Percentiles rank a stretch among this genome's conserved stretches.
phyloP scores from a whole-genome alignment of 1,139 yeast species.

The Candida sp. region DNA sequence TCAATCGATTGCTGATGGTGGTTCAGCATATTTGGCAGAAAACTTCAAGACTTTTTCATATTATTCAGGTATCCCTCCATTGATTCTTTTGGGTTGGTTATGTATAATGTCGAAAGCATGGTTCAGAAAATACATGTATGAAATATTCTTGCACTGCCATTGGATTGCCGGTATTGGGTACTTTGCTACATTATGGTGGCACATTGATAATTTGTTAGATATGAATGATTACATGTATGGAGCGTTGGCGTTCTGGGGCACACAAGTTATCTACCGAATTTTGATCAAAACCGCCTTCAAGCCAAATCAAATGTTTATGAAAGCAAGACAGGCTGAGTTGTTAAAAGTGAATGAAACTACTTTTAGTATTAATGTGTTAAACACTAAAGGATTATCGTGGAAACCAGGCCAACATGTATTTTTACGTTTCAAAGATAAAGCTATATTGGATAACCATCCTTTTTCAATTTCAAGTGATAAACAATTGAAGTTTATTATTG shows the following conservation, averaged over 20 bases:
- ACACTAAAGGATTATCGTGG: slow-evolving; percentile 42
- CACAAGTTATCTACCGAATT: slow-evolving; percentile 50
- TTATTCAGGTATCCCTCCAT: slow-evolving; percentile 39
- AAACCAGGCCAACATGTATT: slow-evolving; percentile 61
- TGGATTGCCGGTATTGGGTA: slow-evolving; percentile 59
- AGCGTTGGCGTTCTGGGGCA: slow-evolving; percentile 53
- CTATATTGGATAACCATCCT: slow-evolving; percentile 57
- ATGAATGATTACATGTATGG: slow-evolving; percentile 53
- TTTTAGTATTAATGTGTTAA: slow-evolving; percentile 41
- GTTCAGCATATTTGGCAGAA: slow-evolving; percentile 20
- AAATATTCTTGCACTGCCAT: slow-evolving; percentile 52
- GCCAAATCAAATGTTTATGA: slow-evolving; percentile 40
- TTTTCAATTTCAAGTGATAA: slow-evolving; percentile 49
- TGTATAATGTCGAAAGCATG: slow-evolving; percentile 45
- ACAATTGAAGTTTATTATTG: slow-evolving; percentile 45
- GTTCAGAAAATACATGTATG: slow-evolving; percentile 46
- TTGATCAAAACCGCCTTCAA: slow-evolving; percentile 49
- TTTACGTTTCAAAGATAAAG: slow-evolving; percentile 45
- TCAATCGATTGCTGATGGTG: slow-evolving; percentile 52
- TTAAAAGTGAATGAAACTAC: slow-evolving; percentile 26
- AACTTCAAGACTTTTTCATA: slow-evolving; percentile 15
- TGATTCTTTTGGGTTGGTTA: slow-evolving; percentile 43
- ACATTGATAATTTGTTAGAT: slow-evolving; percentile 34
- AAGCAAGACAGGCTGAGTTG: slow-evolving; percentile 43
- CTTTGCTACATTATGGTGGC: slow-evolving; percentile 52